Conservation (phyloP, 1,284 basidiomycete species). For the Sanguinoderma infundibulare region DNA sequence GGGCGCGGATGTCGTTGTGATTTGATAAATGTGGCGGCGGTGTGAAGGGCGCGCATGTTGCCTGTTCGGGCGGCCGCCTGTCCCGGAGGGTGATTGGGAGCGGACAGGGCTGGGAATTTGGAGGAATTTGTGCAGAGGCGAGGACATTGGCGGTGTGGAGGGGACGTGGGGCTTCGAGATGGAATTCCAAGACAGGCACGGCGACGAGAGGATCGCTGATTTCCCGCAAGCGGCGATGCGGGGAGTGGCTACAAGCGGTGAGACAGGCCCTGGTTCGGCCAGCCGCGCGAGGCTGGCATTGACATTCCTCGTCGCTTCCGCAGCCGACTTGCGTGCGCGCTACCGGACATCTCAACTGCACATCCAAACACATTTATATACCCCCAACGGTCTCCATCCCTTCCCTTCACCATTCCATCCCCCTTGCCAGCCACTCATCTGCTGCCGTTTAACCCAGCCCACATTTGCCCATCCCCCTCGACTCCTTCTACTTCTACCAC, state of each 20-base stretch:
- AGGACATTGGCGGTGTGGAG: neutral
- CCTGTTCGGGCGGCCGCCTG: neutral
- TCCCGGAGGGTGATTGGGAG: neutral
- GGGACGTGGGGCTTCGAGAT: neutral
- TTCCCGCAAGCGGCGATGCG: neutral
- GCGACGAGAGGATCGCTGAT: neutral
- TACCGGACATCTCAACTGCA: neutral
- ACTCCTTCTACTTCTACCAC: slow-evolving; percentile 1
- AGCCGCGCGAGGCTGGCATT: neutral
- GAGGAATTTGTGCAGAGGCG: neutral
- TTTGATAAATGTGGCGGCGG: neutral
- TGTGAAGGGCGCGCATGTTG: neutral
- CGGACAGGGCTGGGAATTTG: neutral
- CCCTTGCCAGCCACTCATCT: neutral
- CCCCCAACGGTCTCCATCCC: neutral
- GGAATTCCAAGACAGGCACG: neutral
- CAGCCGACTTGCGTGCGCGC: neutral
- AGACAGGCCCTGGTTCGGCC: no score
- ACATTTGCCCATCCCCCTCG: neutral
- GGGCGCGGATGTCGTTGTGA: neutral
- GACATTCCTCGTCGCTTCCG: neutral
- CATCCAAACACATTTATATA: neutral
- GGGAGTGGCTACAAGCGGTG: neutral
- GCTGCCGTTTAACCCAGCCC: neutral
- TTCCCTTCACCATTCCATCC: neutral